phyloP scores from a whole-genome alignment of 2,329 filamentous ascomycete species.

The Xenosphaeropsis pyriputrescens region DNA sequence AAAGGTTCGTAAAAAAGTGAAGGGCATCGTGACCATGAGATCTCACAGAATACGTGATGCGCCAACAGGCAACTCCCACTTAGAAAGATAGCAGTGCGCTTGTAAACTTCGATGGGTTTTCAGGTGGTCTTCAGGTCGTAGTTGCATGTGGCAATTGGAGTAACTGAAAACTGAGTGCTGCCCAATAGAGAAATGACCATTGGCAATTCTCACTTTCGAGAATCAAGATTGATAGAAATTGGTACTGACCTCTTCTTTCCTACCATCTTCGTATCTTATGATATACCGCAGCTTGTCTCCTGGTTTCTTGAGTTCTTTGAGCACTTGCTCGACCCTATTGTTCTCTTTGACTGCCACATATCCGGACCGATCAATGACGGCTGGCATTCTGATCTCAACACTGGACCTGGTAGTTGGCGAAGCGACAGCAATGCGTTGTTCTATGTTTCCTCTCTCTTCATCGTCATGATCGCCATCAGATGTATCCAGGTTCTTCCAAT shows the following conservation, averaged over 20 bases:
- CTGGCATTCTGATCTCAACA: not conserved
- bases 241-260: no score
- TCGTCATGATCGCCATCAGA: not conserved
- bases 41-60: no score
- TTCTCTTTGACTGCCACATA: constrained; percentile 12
- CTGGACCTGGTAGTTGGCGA: not conserved
- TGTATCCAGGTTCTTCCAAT: no score
- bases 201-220: not conserved
- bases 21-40: not conserved
- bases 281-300: constrained; percentile 11
- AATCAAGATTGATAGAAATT: not conserved
- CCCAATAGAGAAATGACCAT: not conserved
- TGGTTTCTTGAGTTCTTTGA: constrained; percentile 9
- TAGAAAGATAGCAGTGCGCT: not conserved
- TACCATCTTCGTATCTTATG: constrained; percentile 17
- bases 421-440: not conserved
- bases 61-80: not conserved
- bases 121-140: not conserved
- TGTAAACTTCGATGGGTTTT: not conserved
- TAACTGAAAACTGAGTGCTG: not conserved
- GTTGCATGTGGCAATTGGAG: not conserved
- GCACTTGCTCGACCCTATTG: constrained; percentile 15
- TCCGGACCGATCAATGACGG: constrained; percentile 9
- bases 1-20: not conserved
- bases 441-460: not conserved